Evolutionary conservation across 2,329 filamentous ascomycete species (phyloP), one percentile per base, ranked within the genome.

Genomic region (Talaromyces sp.): DNA sequence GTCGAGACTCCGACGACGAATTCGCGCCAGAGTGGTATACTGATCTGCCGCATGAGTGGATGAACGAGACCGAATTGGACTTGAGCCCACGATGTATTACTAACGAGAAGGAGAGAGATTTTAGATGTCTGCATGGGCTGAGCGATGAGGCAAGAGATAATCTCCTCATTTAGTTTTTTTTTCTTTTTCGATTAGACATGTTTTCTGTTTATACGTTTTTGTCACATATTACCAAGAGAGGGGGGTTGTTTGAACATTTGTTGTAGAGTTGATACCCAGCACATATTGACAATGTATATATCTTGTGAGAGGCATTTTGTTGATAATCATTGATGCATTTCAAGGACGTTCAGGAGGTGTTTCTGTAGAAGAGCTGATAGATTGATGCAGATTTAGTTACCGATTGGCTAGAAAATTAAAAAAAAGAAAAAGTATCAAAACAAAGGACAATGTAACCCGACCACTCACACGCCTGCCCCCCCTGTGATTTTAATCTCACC

Each of bases 41-140:
- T 3, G 73, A 73, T 53, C 58, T 72, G 38, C 73, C 74, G 29
- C 71, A 72, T 58, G 75, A 77, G 60, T 77, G 75, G 74, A 27
- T 72, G 38, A 64, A 61, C 1, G 75, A 77, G 59, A 59, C 62
- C 9, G 69, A 69, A 19, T 63, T 77, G 59, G 70, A 72, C 27
- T 65, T 66, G 10, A 75, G 77, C 62, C 63, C 67, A 17, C 67
- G 74, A 52, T 76, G 75, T 62, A 63, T 72, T 31, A 52, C 75
- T 43, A 70, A 67, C n/a, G 63, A 62, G 35, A 65, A 68, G 26
- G 74, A 77, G 66, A 64, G 74, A 24, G 67, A 67, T 48, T 55
- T 74, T 62, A 65, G 75, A 55, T 72, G 70, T 58, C 63, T 72
- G 64, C 68, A 71, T 61, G 70, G 67, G 57, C 43, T 72, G 27